phyloP scores from a whole-genome alignment of 2,329 filamentous ascomycete species.

The Fusarium camptoceras region DNA sequence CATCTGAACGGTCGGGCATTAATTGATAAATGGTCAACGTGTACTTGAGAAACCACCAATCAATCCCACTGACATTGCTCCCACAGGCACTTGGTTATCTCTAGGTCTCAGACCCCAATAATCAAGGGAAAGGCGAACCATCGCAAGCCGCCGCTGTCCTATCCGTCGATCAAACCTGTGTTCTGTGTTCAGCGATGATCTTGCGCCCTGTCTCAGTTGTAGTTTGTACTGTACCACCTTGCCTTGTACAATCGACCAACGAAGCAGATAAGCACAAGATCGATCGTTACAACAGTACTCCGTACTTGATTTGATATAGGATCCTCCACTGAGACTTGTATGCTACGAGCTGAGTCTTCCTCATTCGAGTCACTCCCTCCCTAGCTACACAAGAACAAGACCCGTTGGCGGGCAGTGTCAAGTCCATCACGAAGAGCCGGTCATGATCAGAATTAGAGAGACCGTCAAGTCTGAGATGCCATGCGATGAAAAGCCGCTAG shows the following conservation, averaged over 20 bases:
- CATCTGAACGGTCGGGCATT: not conserved
- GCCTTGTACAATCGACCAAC: conserved; percentile 23
- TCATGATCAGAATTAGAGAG: not conserved
- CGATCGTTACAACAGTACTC: conserved; percentile 21
- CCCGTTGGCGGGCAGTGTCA: conserved; percentile 12
- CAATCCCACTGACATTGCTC: not conserved
- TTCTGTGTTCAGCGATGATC: not conserved
- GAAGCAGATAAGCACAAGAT: conserved; percentile 33
- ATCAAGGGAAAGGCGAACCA: not conserved
- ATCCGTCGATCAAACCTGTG: not conserved
- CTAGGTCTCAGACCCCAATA: not conserved
- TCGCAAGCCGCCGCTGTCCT: conserved; percentile 2
- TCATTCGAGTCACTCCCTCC: conserved; percentile 27
- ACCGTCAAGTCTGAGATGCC: not conserved
- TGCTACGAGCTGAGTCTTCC: not conserved
- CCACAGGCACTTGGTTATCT: not conserved
- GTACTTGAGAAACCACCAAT: not conserved
- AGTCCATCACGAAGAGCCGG: not conserved
- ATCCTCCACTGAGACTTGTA: conserved; percentile 3
- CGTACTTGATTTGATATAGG: conserved; percentile 6
- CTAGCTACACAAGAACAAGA: conserved; percentile 25
- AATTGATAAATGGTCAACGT: not conserved
- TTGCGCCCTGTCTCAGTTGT: conserved; percentile 30
- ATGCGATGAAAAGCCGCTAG: not conserved
- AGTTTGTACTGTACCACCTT: conserved; percentile 4